These are phyloP conservation scores for Blastobotrys persicus DNA, from an alignment of 1,139 yeast species.

Conservation along the genomic window DNA sequence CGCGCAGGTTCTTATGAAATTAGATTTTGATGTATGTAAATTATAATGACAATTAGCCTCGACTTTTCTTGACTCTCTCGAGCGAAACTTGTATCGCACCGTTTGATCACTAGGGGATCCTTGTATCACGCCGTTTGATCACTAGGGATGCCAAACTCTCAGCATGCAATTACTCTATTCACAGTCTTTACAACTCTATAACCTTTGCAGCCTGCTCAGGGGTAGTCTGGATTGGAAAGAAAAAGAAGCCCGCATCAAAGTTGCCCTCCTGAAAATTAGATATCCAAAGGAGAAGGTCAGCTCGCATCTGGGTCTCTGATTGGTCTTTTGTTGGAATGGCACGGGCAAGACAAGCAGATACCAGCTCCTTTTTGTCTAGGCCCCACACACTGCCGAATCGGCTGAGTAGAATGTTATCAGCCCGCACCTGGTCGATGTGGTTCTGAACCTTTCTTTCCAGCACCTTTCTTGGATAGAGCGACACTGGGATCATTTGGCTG, in stretches of 20 bases:
- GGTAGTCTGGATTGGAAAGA: constrained; percentile 13
- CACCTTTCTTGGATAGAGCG: constrained; percentile 15
- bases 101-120: no score
- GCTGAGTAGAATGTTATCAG: constrained; percentile 33
- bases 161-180: no score
- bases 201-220: constrained; percentile 8
- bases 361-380: constrained; percentile 29
- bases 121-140: no score
- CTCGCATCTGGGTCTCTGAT: constrained; percentile 19
- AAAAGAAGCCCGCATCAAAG: constrained; percentile 26
- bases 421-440: constrained; percentile 28
- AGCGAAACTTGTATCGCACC: no score
- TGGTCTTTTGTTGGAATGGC: constrained; percentile 24
- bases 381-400: constrained; percentile 34
- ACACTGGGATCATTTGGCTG: constrained; percentile 18
- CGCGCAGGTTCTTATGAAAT: constrained; percentile 79
- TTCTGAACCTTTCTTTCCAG: constrained; percentile 20
- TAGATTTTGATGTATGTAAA: constrained; percentile 45
- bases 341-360: constrained; percentile 32
- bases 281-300: constrained; percentile 26
- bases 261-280: constrained; percentile 23
- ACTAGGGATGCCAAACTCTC: no score
- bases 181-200: neutral
- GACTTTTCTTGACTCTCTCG: no score
- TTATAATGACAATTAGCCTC: neutral